Base-by-base conservation (phyloP, 2,329 filamentous ascomycete species). In the Penicillium aurantiogriseum region DNA sequence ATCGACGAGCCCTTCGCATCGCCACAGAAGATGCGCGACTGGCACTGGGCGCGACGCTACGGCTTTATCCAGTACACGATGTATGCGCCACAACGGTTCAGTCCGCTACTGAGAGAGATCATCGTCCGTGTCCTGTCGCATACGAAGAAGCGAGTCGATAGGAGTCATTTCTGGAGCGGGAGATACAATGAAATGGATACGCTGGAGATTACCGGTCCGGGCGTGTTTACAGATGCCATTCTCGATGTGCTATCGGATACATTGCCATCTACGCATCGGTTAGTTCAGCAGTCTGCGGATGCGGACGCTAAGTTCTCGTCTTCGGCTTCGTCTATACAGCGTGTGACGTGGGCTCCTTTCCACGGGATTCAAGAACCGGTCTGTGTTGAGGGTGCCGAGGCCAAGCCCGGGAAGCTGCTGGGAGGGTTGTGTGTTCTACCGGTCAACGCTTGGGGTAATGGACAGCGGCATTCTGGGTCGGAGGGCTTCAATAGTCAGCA, bases 361-460 rank as follows among this genome's bases (percentile, higher is more conserved):
- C 64, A 73, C 42, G 36, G 60, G 8, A 60, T 74, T 7, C 33
- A 51, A 5, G 42, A 68, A 5, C 62, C 67, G 1, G 23, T 72
- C 9, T 73, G 71, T 44, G 58, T 71, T 1, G 62, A 69, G 11
- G 66, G 59, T 0, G 57, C 57, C 0, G 66, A 70, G 17, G 59
- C 66, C 2, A 57, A 47, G 31, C 10, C 53, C 3, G 66, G 90
- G 1, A 81, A 86, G 21, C 84, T 84, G 9, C 85, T 91, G 67
- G 90, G 90, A 27, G 90, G 91, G 4, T 85, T 96, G 60, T 96
- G 96, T 89, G 87, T 96, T 7, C 76, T 97, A 45, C 93, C 93
- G 0, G 77, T 96, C 38, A 97, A 96, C 70, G 69, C 64, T 2
- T 74, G 72, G 72, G 72, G 69, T 0, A 74, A 73, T 58, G 72